phyloP scores from a whole-genome alignment of 2,329 filamentous ascomycete genomes.

The Macrophomina phaseolina region DNA sequence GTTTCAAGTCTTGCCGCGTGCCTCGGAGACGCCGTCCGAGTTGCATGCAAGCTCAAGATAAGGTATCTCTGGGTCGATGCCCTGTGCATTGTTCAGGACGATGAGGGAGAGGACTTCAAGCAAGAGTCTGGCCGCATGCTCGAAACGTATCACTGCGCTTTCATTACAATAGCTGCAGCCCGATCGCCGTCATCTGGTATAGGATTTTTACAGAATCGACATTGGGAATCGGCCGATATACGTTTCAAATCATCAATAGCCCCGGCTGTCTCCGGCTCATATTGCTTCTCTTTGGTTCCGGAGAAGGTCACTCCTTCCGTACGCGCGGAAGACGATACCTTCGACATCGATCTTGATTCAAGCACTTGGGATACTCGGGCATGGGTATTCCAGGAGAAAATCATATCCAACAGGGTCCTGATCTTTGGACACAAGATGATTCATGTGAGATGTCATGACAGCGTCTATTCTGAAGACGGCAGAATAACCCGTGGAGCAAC shows the following conservation, averaged over 20 bases:
- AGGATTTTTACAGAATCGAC: neutral
- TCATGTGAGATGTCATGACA: neutral
- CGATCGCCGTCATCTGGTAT: neutral
- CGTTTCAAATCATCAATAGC: neutral
- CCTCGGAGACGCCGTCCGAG: constrained; percentile 35
- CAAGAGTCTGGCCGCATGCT: neutral
- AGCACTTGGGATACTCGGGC: neutral
- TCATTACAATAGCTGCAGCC: neutral
- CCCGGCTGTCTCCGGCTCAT: neutral
- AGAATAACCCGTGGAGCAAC: neutral
- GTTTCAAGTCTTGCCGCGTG: neutral
- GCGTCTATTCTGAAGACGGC: neutral
- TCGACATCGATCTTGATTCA: neutral
- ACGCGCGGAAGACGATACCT: neutral
- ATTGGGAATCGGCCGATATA: neutral
- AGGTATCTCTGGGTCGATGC: neutral
- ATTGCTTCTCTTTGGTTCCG: neutral
- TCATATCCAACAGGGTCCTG: neutral
- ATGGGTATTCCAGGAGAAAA: neutral
- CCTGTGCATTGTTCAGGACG: constrained; percentile 20
- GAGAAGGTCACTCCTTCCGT: neutral
- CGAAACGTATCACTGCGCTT: neutral
- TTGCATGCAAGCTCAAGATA: neutral
- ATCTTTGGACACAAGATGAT: neutral
- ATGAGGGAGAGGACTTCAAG: constrained; percentile 36